Percentiles rank a stretch among this genome's conserved stretches.
Evolutionary conservation across 305 asterid genomes (phyloP).

Genomic region (Fraxinus nigra): DNA sequence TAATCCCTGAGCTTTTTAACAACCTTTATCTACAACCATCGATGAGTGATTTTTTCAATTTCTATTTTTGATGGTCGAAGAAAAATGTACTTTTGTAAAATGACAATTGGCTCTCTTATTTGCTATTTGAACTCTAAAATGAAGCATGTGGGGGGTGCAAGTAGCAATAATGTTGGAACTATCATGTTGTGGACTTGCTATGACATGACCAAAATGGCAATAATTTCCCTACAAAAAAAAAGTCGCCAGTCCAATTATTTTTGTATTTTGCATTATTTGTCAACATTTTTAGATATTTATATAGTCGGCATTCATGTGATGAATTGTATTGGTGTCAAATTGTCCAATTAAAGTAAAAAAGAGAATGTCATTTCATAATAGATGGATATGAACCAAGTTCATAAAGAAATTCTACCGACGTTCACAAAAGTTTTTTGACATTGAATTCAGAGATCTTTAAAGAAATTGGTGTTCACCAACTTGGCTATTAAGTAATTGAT

Average conservation of each 20-base stretch:
- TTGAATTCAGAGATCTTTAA: neutral
- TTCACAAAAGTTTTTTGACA: neutral
- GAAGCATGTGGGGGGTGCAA: neutral
- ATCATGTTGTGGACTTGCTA: neutral
- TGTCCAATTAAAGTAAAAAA: conserved; percentile 12
- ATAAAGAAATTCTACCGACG: neutral
- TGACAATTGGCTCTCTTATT: neutral
- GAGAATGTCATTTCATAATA: conserved; percentile 11
- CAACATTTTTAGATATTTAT: conserved; percentile 4
- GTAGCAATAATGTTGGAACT: conserved; percentile 12
- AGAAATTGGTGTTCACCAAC: too few relatives aligned
- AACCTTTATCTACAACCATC: neutral
- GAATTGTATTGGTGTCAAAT: neutral
- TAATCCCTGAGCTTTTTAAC: neutral
- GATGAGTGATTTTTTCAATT: neutral
- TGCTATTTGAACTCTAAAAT: neutral
- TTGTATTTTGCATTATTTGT: conserved; percentile 16
- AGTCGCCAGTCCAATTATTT: neutral
- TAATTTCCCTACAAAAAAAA: neutral
- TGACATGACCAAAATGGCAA: neutral
- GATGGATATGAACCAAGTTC: neutral
- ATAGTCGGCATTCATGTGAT: conserved; percentile 32
- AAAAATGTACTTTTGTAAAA: neutral
- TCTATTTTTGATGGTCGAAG: neutral
- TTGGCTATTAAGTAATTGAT: neutral